Evolutionary conservation across 768 basidiomycete genomes (phyloP).

Genomic region (Scleroderma citrinum): DNA sequence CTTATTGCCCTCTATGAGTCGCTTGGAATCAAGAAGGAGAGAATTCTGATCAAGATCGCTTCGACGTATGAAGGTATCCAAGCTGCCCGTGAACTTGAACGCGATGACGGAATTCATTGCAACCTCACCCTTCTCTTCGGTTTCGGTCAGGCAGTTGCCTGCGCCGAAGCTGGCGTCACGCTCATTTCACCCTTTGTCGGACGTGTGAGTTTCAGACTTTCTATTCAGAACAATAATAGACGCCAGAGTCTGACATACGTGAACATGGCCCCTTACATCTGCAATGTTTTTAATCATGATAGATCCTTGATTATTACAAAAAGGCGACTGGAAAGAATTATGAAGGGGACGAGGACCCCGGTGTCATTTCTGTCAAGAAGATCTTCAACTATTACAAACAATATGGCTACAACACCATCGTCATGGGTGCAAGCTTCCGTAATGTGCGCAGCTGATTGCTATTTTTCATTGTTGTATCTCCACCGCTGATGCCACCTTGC

Average conservation of each 20-base stretch:
- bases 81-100: conserved; percentile 93
- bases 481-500: conserved; percentile 5
- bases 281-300: conserved; percentile 7
- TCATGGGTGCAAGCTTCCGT: conserved; percentile 99
- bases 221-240: conserved; percentile 9
- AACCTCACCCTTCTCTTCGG: conserved; percentile 99
- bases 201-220: conserved; percentile 53
- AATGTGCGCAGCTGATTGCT: conserved; percentile 53
- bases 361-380: conserved; percentile 90
- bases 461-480: neutral
- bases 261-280: neutral
- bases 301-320: conserved; percentile 99
- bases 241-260: conserved; percentile 3
- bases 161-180: conserved; percentile 96
- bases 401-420: conserved; percentile 96
- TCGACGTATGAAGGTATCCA: conserved; percentile 99
- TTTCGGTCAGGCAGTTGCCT: conserved; percentile 97
- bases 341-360: conserved; percentile 89
- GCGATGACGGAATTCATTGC: conserved; percentile 92
- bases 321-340: conserved; percentile 81
- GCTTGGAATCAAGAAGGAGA: conserved; percentile 89
- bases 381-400: conserved; percentile 99
- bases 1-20: conserved; percentile 93
- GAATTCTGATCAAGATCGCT: conserved; percentile 98
- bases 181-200: conserved; percentile 99